These are phyloP conservation scores for Melastoma candidum DNA, from an alignment of 441 rosid genomes.

Conservation along the genomic window DNA sequence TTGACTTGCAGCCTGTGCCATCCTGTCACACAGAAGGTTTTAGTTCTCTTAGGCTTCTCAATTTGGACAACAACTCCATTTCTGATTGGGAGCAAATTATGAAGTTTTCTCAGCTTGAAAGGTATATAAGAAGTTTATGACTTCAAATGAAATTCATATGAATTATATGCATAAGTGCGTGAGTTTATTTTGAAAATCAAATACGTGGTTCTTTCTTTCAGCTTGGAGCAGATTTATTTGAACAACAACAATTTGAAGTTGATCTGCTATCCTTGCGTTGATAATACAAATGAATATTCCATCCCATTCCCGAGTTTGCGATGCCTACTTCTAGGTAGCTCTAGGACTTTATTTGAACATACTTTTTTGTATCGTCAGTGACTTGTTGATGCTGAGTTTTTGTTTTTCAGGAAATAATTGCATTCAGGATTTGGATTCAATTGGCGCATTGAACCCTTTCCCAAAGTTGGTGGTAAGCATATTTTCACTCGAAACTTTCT, in stretches of 20 bases:
- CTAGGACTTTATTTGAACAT: too few relatives aligned
- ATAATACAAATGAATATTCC: conserved; percentile 22
- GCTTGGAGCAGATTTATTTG: conserved; percentile 84
- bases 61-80: conserved; percentile 77
- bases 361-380: too few relatives aligned
- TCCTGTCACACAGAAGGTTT: conserved; percentile 45
- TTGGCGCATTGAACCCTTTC: conserved; percentile 59
- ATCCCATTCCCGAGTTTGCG: conserved; percentile 53
- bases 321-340: conserved; percentile 73
- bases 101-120: conserved; percentile 59
- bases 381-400: conserved; percentile 3
- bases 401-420: conserved; percentile 52
- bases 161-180: neutral
- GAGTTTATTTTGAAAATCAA: conserved; percentile 4
- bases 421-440: conserved; percentile 50
- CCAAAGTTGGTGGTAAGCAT: conserved; percentile 62
- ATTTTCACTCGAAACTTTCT: neutral
- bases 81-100: conserved; percentile 76
- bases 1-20: conserved; percentile 31
- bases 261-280: conserved; percentile 40
- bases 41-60: conserved; percentile 60
- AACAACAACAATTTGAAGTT: conserved; percentile 61
- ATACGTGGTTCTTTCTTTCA: conserved; percentile 23
- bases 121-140: conserved; percentile 30
- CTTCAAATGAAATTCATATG: neutral